phyloP scores from a whole-genome alignment of 108 stramenopile species.

The Skeletonema potamos region DNA sequence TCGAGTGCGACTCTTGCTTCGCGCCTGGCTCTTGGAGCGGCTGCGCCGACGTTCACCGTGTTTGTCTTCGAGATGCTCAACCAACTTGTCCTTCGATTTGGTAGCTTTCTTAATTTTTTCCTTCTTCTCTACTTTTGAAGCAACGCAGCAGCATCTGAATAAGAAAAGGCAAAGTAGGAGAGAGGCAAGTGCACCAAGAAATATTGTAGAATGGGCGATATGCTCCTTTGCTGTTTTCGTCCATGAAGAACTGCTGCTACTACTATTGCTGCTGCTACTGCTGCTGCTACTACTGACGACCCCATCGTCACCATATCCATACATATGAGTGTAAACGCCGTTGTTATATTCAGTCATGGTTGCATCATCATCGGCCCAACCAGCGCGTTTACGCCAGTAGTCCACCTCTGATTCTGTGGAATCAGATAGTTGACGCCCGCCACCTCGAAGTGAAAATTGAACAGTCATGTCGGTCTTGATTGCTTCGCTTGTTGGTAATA shows the following conservation, averaged over 20 bases:
- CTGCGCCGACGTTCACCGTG: constrained; percentile 43
- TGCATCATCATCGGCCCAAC: constrained; percentile 85
- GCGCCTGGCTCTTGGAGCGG: constrained; percentile 40
- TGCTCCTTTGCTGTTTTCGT: neutral
- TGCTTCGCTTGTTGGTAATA: neutral
- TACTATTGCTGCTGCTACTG: neutral
- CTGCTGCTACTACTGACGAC: neutral
- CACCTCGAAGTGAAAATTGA: neutral
- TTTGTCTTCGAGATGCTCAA: constrained; percentile 43
- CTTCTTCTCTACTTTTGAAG: constrained; percentile 10
- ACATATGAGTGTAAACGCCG: constrained; percentile 69
- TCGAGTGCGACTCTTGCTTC: constrained; percentile 20
- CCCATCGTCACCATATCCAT: constrained; percentile 45
- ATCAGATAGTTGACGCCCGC: neutral
- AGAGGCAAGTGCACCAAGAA: constrained; percentile 45
- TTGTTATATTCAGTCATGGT: constrained; percentile 70
- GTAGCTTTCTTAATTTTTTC: constrained; percentile 3
- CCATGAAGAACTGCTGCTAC: neutral
- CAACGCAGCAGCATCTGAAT: constrained; percentile 48
- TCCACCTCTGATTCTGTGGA: constrained; percentile 44
- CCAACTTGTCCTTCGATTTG: constrained; percentile 36
- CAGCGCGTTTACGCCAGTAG: constrained; percentile 78
- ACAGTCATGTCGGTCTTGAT: neutral
- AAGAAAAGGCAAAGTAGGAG: constrained; percentile 53
- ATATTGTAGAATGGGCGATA: constrained; percentile 19